Percentiles rank a stretch among this genome's conserved stretches.
Evolutionary conservation across 2,329 filamentous ascomycete species (phyloP).

Genomic region (Aquanectria penicillioides): DNA sequence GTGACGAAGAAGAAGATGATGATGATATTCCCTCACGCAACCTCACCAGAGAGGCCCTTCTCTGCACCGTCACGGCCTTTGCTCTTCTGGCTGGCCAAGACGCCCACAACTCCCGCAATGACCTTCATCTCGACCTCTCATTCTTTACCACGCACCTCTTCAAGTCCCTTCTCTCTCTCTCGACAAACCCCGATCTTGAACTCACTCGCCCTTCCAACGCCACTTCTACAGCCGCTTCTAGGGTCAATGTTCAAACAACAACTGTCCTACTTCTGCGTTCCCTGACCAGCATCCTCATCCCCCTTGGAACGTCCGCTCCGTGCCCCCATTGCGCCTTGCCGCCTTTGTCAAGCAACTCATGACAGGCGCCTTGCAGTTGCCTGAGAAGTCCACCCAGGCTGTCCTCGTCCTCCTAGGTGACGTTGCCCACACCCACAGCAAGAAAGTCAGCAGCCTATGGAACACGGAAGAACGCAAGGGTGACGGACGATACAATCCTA

Average conservation of each 20-base stretch:
- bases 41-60: conserved; percentile 83
- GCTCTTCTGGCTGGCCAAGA: conserved; percentile 96
- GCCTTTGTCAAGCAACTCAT: conserved; percentile 94
- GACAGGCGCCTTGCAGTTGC: conserved; percentile 82
- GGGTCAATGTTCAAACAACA: conserved; percentile 94
- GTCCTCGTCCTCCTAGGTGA: conserved; percentile 81
- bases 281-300: conserved; percentile 82
- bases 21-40: conserved; percentile 69
- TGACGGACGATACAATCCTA: conserved; percentile 84
- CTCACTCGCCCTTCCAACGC: conserved; percentile 63
- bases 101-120: conserved; percentile 81
- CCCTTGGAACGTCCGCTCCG: conserved; percentile 77
- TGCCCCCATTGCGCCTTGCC: conserved; percentile 86
- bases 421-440: conserved; percentile 82
- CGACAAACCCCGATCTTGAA: conserved; percentile 87
- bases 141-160: conserved; percentile 97
- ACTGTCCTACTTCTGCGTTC: conserved; percentile 91
- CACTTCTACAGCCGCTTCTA: conserved; percentile 59
- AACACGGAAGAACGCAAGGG: conserved; percentile 93
- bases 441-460: conserved; percentile 88
- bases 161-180: conserved; percentile 81
- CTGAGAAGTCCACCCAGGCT: conserved; percentile 88
- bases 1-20: conserved; percentile 54
- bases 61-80: conserved; percentile 96
- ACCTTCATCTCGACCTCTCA: conserved; percentile 88